Base-by-base conservation (phyloP, 805 yeast genomes). In the Ogataea siamensis region DNA sequence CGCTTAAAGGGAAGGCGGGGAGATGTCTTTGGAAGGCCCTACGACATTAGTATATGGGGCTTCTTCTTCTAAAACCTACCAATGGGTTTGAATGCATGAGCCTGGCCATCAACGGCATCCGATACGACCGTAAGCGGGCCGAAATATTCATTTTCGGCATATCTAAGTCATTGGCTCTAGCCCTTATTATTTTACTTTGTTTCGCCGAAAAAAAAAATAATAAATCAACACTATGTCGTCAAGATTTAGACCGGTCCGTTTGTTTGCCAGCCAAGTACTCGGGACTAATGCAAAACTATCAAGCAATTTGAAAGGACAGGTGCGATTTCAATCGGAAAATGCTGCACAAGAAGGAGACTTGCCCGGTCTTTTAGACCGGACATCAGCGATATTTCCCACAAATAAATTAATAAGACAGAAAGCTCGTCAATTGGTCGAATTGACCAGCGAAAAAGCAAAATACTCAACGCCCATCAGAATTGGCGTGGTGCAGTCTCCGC, bases 1-100 rank as follows among this genome's bases (percentile, higher is more conserved):
- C 70, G 75, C 40, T 66, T 72, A 7, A 77, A 59, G 0, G 87
- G 85, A 1, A 81, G 54, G 1, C 71, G 68, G 6, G 75, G 64
- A 60, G 69, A 66, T 22, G 70, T 57, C 23, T 67, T 67, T 7
- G 74, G 71, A 11, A 73, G 59, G 4, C 77, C 76, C 73, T 70
- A 15, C n/a, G 9, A 26, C 8, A 26, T 27, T 28, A 27, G 41
- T n/a, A 7, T n/a, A n/a, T n/a, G 20, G 27, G 13, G 7, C 19
- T 20, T 21, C n/a, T 14, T 12, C 22, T 5, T 11, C 12, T 28
- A 13, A 21, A 5, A 19, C 80, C 45, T 62, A 75, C 80, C 58
- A 76, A 57, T 45, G 80, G 81, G 42, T 76, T 76, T 24, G 69
- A 73, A 40, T 76, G 81, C 7, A 8, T 5, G 49, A 17, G 15